Base-by-base conservation (phyloP, 805 yeast genomes). In the Vanderwaltozyma tropicalis region DNA sequence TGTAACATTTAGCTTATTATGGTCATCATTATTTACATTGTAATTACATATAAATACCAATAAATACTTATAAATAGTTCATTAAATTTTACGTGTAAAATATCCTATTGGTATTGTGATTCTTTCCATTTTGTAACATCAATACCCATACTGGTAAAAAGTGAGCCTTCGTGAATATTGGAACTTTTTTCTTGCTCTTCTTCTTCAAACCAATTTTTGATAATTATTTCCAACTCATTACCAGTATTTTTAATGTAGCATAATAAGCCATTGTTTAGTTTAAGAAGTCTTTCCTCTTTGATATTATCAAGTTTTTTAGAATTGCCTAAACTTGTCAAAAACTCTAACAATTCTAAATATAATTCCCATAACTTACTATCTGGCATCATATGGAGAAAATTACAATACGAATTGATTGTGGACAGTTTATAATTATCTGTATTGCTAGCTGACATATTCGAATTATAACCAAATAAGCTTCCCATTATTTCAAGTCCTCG, bases 201-300 rank as follows among this genome's bases (percentile, higher is more conserved):
- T 18, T 41, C 40, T 26, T 48, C 47, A 24, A 49, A 55, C 63
- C 63, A 59, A 38, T 59, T 59, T 26, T 49, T 51, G 9, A 57
- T 41, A 15, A 57, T 35, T 9, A 57, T 31, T 2, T 47, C 38
- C 15, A 46, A 24, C 34, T 46, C 41, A 4, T 41, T 35, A 4
- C 45, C 38, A 35, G 41, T 45, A 7, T 50, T 48, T n/a, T 37
- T 40, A 15, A 57, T 37, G 33, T 55, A 59, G 44, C 62, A 57
- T 11, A 57, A 37, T 19, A 59, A 32, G 0, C 63, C 63, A 36
- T 59, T 59, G 37, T 51, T 55, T 17, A 57, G 43, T 21, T 55
- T 56, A 6, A 54, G 24, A 22, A 59, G 39, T 34, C 57, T 49
- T 35, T 53, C 58, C 14, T 57, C 61, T 10, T 31, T 34, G n/a